These are phyloP conservation scores for Hypoxylon fragiforme DNA, from an alignment of 495 filamentous ascomycete genomes.

Conservation along the genomic window DNA sequence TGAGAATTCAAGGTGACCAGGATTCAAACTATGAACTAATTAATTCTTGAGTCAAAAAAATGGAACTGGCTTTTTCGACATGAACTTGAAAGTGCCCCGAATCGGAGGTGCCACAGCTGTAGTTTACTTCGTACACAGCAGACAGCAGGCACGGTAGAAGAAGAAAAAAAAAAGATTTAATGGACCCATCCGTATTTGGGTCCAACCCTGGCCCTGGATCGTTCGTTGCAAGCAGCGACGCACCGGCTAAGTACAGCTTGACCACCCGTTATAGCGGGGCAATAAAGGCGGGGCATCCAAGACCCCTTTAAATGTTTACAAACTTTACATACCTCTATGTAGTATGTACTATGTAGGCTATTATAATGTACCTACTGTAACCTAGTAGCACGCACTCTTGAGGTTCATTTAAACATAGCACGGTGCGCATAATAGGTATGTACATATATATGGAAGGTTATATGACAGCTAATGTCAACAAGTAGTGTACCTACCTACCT, in stretches of 20 bases:
- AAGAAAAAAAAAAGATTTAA: conserved; percentile 12
- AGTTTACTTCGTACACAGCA: too few species aligned
- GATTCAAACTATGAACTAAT: background rate
- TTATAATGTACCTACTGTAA: too few species aligned
- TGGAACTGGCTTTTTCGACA: conserved; percentile 17
- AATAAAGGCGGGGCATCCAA: conserved; percentile 12
- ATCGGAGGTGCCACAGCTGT: conserved; percentile 33
- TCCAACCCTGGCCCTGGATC: too few species aligned
- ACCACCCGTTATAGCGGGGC: conserved; percentile 5
- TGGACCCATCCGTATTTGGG: conserved; percentile 7
- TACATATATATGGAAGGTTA: too few species aligned
- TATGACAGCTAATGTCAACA: too few species aligned
- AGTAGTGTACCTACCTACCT: too few species aligned
- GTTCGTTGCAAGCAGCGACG: conserved; percentile 7
- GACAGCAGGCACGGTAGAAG: too few species aligned
- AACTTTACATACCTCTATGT: background rate
- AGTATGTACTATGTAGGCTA: background rate
- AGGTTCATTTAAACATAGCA: too few species aligned
- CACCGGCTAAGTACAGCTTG: conserved; percentile 6
- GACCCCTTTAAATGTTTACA: background rate
- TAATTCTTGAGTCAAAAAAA: conserved; percentile 6
- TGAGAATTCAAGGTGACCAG: conserved; percentile 1
- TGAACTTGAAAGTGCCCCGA: conserved; percentile 30
- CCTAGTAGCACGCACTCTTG: too few species aligned
- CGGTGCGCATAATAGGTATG: too few species aligned